phyloP scores from a whole-genome alignment of 208 protist species.

The Naegleria lovaniensis region DNA sequence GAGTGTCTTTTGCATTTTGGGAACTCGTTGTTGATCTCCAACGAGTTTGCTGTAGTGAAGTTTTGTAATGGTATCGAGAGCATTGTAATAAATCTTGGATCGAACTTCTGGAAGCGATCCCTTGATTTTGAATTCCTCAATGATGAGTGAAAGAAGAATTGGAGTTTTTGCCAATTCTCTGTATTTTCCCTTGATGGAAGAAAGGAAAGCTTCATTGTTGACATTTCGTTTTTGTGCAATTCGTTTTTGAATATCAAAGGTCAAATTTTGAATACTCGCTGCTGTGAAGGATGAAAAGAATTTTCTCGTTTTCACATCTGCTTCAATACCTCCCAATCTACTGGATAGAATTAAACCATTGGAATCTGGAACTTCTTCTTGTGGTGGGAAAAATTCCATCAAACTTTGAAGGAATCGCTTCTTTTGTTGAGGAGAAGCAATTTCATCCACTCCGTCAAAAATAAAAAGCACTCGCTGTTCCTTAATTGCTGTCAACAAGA shows the following conservation, averaged over 20 bases:
- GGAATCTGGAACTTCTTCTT: not conserved
- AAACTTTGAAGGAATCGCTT: not conserved
- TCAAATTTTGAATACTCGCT: not conserved
- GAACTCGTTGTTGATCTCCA: not conserved
- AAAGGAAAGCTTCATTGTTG: not conserved
- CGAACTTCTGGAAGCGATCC: not conserved
- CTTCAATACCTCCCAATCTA: constrained; percentile 12
- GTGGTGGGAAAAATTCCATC: not conserved
- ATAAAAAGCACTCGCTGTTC: not conserved
- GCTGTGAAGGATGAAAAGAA: not conserved
- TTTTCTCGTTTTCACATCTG: not conserved
- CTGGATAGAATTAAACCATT: constrained; percentile 14
- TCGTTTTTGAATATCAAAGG: constrained; percentile 3
- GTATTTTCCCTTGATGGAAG: not conserved
- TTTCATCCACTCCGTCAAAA: constrained; percentile 21
- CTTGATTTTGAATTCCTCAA: not conserved
- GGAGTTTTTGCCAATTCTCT: constrained; percentile 20
- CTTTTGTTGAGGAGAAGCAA: not conserved
- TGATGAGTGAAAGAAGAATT: not conserved
- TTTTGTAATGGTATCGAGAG: not conserved
- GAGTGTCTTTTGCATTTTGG: not conserved
- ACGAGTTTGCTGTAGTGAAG: not conserved
- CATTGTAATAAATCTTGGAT: not conserved
- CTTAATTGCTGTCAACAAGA: not conserved
- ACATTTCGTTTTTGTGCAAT: not conserved